phyloP scores from a whole-genome alignment of 2,329 filamentous ascomycete genomes.

The Ophiostoma angusticollis region DNA sequence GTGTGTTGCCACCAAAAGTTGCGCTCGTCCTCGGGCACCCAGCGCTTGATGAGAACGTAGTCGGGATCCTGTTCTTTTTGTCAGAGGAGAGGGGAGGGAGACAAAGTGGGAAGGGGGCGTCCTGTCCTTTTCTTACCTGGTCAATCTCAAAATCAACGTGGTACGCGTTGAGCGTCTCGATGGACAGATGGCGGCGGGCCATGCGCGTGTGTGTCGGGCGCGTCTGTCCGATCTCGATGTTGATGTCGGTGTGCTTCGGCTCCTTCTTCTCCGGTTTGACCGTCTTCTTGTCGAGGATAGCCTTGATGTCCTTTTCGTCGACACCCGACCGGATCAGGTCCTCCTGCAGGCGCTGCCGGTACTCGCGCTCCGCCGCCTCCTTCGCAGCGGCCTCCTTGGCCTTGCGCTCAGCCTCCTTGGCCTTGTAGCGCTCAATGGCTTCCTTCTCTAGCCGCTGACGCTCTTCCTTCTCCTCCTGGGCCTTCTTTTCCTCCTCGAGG shows the following conservation, averaged over 20 bases:
- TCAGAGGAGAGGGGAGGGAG: background rate
- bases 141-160: constrained; percentile 47
- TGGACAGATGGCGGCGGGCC: constrained; percentile 46
- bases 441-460: constrained; percentile 35
- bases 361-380: constrained; percentile 39
- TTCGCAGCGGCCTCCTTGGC: constrained; percentile 34
- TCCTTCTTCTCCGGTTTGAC: constrained; percentile 19
- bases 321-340: constrained; percentile 46
- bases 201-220: constrained; percentile 49
- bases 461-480: constrained; percentile 30
- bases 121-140: constrained; percentile 28
- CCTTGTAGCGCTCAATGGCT: constrained; percentile 40
- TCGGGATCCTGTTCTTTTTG: constrained; percentile 46
- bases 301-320: constrained; percentile 44
- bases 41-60: constrained; percentile 57
- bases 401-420: constrained; percentile 33
- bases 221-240: constrained; percentile 10
- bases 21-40: constrained; percentile 59
- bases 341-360: constrained; percentile 42
- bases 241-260: constrained; percentile 7
- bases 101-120: background rate
- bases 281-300: constrained; percentile 46
- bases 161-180: constrained; percentile 45
- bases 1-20: constrained; percentile 63
- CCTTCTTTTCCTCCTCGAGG: constrained; percentile 32